Conservation (phyloP, 169 alveolate species). For the Blepharisma undulans region DNA sequence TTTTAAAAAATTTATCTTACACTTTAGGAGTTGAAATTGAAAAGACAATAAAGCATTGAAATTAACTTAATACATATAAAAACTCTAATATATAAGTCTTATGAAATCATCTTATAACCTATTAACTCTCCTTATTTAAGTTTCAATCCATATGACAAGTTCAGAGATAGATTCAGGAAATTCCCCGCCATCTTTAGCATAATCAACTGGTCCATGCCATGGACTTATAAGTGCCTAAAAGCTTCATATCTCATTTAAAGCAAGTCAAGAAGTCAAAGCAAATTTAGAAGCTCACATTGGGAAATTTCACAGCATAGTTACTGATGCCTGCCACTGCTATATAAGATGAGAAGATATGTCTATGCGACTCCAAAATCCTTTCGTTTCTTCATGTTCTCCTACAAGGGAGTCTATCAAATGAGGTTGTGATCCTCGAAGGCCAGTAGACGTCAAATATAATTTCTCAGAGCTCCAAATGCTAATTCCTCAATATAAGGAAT, state of each 20-base stretch:
- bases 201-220: constrained; percentile 95
- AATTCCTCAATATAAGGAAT: too few species aligned
- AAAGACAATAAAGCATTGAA: too few species aligned
- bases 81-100: too few species aligned
- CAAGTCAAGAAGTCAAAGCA: constrained; percentile 76
- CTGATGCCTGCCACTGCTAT: constrained; percentile 90
- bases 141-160: too few species aligned
- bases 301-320: constrained; percentile 87
- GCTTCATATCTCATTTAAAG: constrained; percentile 82
- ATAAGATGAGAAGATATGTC: constrained; percentile 94
- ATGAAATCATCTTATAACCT: too few species aligned
- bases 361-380: constrained; percentile 97
- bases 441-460: too few species aligned
- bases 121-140: too few species aligned
- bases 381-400: constrained; percentile 92
- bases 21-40: too few species aligned
- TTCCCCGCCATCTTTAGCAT: constrained; percentile 97
- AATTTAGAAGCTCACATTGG: constrained; percentile 90
- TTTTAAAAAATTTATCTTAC: too few species aligned
- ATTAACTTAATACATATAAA: too few species aligned
- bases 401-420: constrained; percentile 89
- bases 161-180: constrained; percentile 95
- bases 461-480: too few species aligned
- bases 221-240: constrained; percentile 96
- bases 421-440: constrained; percentile 90